Base-by-base conservation (phyloP, 2,329 filamentous ascomycete genomes). In the Xylaria sp. region DNA sequence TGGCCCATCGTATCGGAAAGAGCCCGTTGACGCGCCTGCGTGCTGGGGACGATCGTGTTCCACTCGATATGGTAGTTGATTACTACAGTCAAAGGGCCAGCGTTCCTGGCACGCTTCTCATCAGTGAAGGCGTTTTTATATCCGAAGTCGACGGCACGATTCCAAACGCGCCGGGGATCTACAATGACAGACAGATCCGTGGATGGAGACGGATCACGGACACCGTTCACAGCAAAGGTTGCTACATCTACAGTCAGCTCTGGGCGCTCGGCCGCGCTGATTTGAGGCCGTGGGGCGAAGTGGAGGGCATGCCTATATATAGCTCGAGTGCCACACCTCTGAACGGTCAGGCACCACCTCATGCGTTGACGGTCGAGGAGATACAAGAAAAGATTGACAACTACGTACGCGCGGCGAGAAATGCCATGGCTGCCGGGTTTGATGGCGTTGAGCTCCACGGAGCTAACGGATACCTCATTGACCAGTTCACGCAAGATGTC, bases 391-490 rank as follows among this genome's bases (percentile, higher is more conserved):
- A 90, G 69, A 89, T 91, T 71, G 76, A 79, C 0, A 87, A 87
- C 0, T 93, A 86, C 77, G 86, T 83, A 0, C 82, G 80, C 0
- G 86, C 86, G 0, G 80, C 85, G 0, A 82, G 83, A 71, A 83
- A 88, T 10, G 86, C 91, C 0, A 78, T 92, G 0, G 81, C 83
- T 60, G 89, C 88, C 0, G 92, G 92, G 0, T 91, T 91, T 39
- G 92, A 95, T 73, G 89, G 88, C 0, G 87, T 94, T 55, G 92
- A 94, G 71, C 76, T 84, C 2, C 84, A 87, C 57, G 84, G 78
- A 0, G 87, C 86, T 0, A 89, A 90, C 65, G 88, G 88, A 0
- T 91, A 91, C 69, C 80, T 90, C 1, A 78, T 88, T 33, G 86
- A 87, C 66, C 86, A 88, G 60, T 90, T 89, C 78, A 79, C 86